Evolutionary conservation across 805 yeast genomes (phyloP), one percentile per base, ranked within the genome.

Genomic region (Torulaspora quercuum): DNA sequence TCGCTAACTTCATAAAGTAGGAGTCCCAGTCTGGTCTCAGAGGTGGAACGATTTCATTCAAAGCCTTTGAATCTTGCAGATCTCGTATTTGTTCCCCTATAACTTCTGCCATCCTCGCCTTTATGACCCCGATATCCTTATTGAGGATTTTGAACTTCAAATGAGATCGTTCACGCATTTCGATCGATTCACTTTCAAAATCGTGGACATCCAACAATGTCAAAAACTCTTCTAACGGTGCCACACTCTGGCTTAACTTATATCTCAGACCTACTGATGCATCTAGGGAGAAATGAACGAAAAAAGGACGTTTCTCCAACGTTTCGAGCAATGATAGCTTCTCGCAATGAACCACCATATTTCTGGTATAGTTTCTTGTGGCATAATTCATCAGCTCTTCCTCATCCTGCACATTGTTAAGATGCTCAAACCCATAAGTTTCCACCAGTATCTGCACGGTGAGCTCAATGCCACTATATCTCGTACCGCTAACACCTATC

Each of bases 21-120:
- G 90, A 75, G 58, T 92, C 98, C 99, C 99, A 92, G 3, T 80
- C 75, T 1, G 99, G 99, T 38, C 99, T 50, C 35, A 48, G 50
- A 25, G 57, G 68, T 17, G 57, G 64, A 37, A 33, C 44, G n/a
- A 46, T 22, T 22, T 49, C 49, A 15, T 29, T 30, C 12, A 41
- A 28, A 6, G 22, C 12, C 28, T 50, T 42, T 16, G 42, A 37
- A 21, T 42, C 38, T 28, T 42, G 25, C 18, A 51, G 39, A 20
- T 50, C 36, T 9, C 39, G 29, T 20, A 46, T 14, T 27, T 47
- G 53, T 4, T 35, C 29, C 8, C 29, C 27, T 4, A 55, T 36
- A 1, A 45, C 38, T 6, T 31, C 42, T 5, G 39, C 17, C 9
- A 55, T 16, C 16, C 41, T 44, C 9, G 33, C 22, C 3, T 37